Base-by-base conservation (phyloP, 768 basidiomycete species). In the Termitomyces sp. region DNA sequence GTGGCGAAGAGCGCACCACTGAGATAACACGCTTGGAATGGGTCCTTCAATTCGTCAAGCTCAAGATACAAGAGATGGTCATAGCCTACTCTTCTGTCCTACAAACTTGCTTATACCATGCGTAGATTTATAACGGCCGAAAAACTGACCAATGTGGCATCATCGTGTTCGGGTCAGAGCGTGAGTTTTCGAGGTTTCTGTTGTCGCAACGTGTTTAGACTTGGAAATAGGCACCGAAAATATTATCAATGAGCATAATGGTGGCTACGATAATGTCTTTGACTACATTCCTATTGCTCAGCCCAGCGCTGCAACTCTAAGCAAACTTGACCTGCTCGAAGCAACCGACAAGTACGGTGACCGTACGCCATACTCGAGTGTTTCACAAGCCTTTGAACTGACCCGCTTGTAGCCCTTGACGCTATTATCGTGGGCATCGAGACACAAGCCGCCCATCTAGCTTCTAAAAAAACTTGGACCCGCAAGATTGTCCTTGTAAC, bases 61-160 rank as follows among this genome's bases (percentile, higher is more conserved):
- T 93, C 62, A 94, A 94, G 70, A 81, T 95, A 34, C 92, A 96
- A 68, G 90, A 95, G 60, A 94, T 96, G 88, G 92, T 91, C 18
- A 56, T 16, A 16, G 20, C 13, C 24, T 51, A 20, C 45, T 5
- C 16, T 39, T 22, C n/a, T 54, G 51, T 26, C 46, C 24, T 34
- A 12, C 2, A 29, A 13, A 31, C 24, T 22, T 41, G 16, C 41
- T 54, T 53, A 59, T 39, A 29, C 56, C 53, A 31, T 42, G 46
- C 28, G 18, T 61, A 98, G 95, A 94, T 98, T 62, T 94, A 86
- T 67, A 85, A 90, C 62, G 90, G 88, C 15, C 80, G 95, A 42
- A 97, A 96, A 76, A 98, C 95, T 10, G 95, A 96, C 67, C 86
- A 92, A 67, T 92, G 93, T 68, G 92, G 93, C n/a, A 83, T 98